Evolutionary conservation across 768 basidiomycete species (phyloP).

Genomic region (Panaeolus cyanescens): DNA sequence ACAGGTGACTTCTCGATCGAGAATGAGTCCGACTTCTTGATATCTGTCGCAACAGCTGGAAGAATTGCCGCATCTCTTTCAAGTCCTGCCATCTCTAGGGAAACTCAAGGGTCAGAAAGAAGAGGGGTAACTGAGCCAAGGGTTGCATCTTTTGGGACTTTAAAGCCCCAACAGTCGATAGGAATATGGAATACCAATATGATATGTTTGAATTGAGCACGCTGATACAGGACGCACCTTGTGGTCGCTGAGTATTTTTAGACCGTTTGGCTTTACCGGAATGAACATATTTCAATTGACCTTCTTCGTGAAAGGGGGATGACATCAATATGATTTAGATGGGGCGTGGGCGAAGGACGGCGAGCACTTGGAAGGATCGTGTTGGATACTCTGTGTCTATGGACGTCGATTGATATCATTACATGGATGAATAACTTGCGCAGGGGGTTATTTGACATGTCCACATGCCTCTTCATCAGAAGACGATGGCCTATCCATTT

Average conservation of each 20-base stretch:
- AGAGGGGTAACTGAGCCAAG: background rate
- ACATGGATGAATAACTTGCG: no score
- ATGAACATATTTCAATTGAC: background rate
- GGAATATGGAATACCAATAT: background rate
- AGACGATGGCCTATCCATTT: no score
- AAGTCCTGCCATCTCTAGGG: constrained; percentile 19
- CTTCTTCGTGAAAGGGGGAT: background rate
- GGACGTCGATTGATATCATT: no score
- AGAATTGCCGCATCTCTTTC: constrained; percentile 16
- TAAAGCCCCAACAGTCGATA: background rate
- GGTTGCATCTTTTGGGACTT: background rate
- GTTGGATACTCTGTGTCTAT: no score
- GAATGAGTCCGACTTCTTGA: constrained; percentile 11
- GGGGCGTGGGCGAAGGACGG: background rate
- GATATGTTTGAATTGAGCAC: background rate
- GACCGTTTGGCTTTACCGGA: background rate
- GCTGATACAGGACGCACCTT: background rate
- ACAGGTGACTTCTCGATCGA: constrained; percentile 12
- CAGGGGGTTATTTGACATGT: no score
- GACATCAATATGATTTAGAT: background rate
- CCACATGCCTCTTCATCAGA: no score
- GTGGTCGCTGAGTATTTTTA: background rate
- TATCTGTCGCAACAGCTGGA: constrained; percentile 13
- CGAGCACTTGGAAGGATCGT: background rate
- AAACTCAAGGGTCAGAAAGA: background rate